These are phyloP conservation scores for Fusarium sp. DNA, from an alignment of 2,329 filamentous ascomycete genomes.

Conservation along the genomic window DNA sequence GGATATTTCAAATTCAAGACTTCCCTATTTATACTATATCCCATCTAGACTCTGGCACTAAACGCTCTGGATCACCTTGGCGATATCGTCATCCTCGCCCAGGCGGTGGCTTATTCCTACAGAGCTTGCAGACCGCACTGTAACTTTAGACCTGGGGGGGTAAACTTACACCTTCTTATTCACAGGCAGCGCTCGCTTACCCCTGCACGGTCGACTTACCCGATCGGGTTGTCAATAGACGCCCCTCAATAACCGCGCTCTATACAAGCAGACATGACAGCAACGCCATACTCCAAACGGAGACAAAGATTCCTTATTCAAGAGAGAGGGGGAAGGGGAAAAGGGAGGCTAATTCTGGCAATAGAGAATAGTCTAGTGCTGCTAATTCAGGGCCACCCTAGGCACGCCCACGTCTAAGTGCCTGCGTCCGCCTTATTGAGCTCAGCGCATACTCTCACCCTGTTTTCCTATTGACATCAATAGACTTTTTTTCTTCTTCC, in stretches of 20 bases:
- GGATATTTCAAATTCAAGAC: not conserved
- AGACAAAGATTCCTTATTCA: slow-evolving; percentile 18
- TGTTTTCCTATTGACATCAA: slow-evolving; percentile 14
- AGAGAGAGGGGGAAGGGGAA: not conserved
- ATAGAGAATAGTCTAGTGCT: not conserved
- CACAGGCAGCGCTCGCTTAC: slow-evolving; percentile 7
- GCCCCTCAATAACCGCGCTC: slow-evolving; percentile 49
- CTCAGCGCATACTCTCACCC: not conserved
- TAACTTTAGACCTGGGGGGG: not conserved
- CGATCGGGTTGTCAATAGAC: slow-evolving; percentile 54
- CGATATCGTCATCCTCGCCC: not conserved
- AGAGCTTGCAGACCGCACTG: slow-evolving; percentile 6
- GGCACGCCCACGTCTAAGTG: slow-evolving; percentile 24
- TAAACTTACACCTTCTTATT: slow-evolving; percentile 2
- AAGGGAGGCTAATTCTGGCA: not conserved
- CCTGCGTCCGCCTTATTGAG: slow-evolving; percentile 22
- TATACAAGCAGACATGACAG: slow-evolving; percentile 29
- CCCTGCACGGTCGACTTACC: slow-evolving; percentile 36
- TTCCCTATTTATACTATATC: not conserved
- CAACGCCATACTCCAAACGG: slow-evolving; percentile 22
- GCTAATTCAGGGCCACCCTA: slow-evolving; percentile 32
- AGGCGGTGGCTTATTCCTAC: slow-evolving; percentile 4
- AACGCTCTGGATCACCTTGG: slow-evolving; percentile 10
- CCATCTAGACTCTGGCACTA: not conserved
- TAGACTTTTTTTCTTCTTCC: not conserved